These are phyloP conservation scores for Lichenothelia convexa DNA, from an alignment of 495 filamentous ascomycete genomes.

Conservation along the genomic window DNA sequence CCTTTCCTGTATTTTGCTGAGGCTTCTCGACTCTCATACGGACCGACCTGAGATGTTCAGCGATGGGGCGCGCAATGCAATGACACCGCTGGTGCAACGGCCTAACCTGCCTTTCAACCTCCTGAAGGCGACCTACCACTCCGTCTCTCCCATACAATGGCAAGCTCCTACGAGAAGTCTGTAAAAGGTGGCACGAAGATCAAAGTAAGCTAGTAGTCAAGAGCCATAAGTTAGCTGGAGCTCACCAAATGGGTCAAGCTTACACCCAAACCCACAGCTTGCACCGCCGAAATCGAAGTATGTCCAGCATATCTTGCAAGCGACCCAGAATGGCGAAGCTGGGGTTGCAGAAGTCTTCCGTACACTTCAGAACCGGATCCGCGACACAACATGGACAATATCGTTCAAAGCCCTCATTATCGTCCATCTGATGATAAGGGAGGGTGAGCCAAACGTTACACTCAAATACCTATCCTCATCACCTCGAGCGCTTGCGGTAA, in stretches of 20 bases:
- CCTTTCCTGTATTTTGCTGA: too few species aligned
- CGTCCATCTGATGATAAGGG: conserved; percentile 90
- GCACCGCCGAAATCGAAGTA: conserved; percentile 98
- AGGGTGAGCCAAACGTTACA: conserved; percentile 80
- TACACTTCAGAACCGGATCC: conserved; percentile 66
- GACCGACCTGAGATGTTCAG: too few species aligned
- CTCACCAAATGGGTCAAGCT: neutral
- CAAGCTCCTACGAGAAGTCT: conserved; percentile 28
- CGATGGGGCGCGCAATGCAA: too few species aligned
- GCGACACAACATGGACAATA: conserved; percentile 93
- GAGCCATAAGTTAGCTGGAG: neutral
- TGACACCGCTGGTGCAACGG: too few species aligned
- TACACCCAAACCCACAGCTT: conserved; percentile 33
- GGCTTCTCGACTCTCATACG: too few species aligned
- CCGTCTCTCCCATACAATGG: too few species aligned
- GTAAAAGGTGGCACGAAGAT: conserved; percentile 37
- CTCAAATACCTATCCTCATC: conserved; percentile 70
- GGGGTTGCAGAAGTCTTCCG: conserved; percentile 94
- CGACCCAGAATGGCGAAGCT: conserved; percentile 85
- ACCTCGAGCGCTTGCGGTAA: conserved; percentile 64
- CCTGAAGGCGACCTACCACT: too few species aligned
- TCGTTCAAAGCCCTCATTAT: conserved; percentile 95
- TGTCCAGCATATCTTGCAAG: conserved; percentile 92
- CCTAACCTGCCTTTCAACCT: too few species aligned
- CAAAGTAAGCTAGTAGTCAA: conserved; percentile 42